Evolutionary conservation across 306 rosid genomes (phyloP).

Genomic region (Neltuma alba): DNA sequence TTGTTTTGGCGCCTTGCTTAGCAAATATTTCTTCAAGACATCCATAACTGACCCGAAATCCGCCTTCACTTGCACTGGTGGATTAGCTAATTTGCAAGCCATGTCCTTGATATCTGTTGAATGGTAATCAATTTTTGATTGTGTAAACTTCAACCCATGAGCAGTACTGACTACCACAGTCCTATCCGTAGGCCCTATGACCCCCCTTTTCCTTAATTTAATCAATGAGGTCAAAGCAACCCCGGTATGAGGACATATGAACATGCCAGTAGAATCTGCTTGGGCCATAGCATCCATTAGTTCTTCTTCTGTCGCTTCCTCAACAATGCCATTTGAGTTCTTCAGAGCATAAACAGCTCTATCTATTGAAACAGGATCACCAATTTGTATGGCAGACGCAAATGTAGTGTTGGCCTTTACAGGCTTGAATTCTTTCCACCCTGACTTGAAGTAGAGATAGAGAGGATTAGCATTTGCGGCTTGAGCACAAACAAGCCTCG

Average conservation of each 20-base stretch:
- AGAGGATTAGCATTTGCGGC: slow-evolving; percentile 67
- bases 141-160: slow-evolving; percentile 65
- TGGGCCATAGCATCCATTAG: slow-evolving; percentile 65
- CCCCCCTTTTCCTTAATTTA: slow-evolving; percentile 52
- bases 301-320: slow-evolving; percentile 69
- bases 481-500: slow-evolving; percentile 67
- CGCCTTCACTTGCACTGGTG: slow-evolving; percentile 54
- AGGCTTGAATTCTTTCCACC: slow-evolving; percentile 57
- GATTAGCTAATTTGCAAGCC: slow-evolving; percentile 60
- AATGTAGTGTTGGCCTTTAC: slow-evolving; percentile 57
- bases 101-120: slow-evolving; percentile 56
- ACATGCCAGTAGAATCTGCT: slow-evolving; percentile 67
- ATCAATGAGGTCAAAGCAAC: slow-evolving; percentile 60
- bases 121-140: slow-evolving; percentile 61
- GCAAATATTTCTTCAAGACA: slow-evolving; percentile 55
- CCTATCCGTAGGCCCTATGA: slow-evolving; percentile 48
- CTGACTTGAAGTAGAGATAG: slow-evolving; percentile 52
- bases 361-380: slow-evolving; percentile 66
- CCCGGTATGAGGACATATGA: slow-evolving; percentile 67
- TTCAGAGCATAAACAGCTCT: slow-evolving; percentile 58
- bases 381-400: slow-evolving; percentile 63
- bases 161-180: slow-evolving; percentile 75
- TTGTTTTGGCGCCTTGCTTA: slow-evolving; percentile 43
- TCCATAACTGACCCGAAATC: slow-evolving; percentile 66
- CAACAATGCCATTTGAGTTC: slow-evolving; percentile 61